Conservation (phyloP, 2,329 filamentous ascomycete genomes). For the Scolecobasidium constrictum region DNA sequence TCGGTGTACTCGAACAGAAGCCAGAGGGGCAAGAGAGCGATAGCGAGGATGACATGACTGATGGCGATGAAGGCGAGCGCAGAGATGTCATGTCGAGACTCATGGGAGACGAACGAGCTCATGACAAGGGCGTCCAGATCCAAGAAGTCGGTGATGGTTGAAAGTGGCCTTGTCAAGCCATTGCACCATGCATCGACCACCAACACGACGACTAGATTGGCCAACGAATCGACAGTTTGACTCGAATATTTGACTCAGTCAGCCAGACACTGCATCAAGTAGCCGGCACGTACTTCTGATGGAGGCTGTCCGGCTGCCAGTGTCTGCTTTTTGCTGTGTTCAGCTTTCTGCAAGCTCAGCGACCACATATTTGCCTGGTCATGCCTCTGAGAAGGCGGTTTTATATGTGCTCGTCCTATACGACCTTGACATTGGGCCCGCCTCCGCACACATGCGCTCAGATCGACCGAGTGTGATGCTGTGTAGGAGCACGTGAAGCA, state of each 20-base stretch:
- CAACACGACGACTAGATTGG: too few relatives aligned
- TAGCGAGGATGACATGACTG: conserved; percentile 15
- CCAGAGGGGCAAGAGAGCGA: conserved; percentile 14
- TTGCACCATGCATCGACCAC: background rate
- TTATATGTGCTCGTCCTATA: too few relatives aligned
- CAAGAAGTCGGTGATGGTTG: conserved; percentile 19
- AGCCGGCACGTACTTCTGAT: background rate
- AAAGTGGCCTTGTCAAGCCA: background rate
- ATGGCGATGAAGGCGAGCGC: conserved; percentile 10
- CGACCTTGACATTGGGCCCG: too few relatives aligned
- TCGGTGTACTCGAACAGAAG: conserved; percentile 34
- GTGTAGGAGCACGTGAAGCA: too few relatives aligned
- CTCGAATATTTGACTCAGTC: too few relatives aligned
- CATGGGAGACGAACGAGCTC: conserved; percentile 20
- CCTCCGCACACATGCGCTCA: too few relatives aligned
- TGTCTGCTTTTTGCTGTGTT: background rate
- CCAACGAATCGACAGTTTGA: too few relatives aligned
- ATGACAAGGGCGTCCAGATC: conserved; percentile 15
- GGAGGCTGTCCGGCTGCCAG: too few relatives aligned
- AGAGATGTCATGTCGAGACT: conserved; percentile 24
- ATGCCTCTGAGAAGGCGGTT: too few relatives aligned
- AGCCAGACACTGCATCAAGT: too few relatives aligned
- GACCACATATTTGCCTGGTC: background rate
- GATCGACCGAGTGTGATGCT: too few relatives aligned
- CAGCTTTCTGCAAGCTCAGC: background rate